A percentile compares a stretch with the other conserved stretches of the same genome.
phyloP scores from a whole-genome alignment of 2,329 filamentous ascomycete genomes.

The Penicillium crustosum region DNA sequence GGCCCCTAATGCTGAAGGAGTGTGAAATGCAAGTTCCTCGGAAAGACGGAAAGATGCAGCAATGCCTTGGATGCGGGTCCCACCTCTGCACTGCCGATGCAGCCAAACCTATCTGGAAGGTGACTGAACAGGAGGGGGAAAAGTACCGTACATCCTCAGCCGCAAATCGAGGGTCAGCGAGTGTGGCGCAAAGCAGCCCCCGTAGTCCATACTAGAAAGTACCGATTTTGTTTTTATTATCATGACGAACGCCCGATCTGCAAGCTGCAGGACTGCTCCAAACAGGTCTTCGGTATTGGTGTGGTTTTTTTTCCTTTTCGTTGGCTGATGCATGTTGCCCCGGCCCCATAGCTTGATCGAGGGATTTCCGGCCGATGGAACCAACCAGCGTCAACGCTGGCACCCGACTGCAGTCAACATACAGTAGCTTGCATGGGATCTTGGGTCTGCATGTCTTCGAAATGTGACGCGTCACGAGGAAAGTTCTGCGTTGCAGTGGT shows the following conservation, averaged over 20 bases:
- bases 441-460: conserved; percentile 13
- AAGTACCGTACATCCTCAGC: conserved; percentile 16
- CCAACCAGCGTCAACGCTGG: conserved; percentile 3
- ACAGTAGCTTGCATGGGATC: conserved; percentile 8
- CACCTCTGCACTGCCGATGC: not conserved
- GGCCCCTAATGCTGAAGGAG: not conserved
- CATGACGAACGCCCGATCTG: conserved; percentile 5
- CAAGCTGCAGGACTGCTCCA: not conserved
- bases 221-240: not conserved
- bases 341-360: not conserved
- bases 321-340: conserved; percentile 12
- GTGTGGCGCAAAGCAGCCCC: conserved; percentile 18
- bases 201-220: conserved; percentile 15
- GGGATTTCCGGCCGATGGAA: not conserved
- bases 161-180: conserved; percentile 8
- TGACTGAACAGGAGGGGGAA: not conserved
- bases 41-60: not conserved
- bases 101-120: not conserved
- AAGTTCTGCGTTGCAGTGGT: not conserved
- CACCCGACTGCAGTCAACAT: not conserved
- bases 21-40: not conserved
- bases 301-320: not conserved
- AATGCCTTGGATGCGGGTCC: not conserved
- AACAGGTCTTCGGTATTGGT: conserved; percentile 4
- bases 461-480: conserved; percentile 11